Evolutionary conservation across 2,329 filamentous ascomycete genomes (phyloP), one percentile per base, ranked within the genome.

Genomic region (Clonostachys chloroleuca): DNA sequence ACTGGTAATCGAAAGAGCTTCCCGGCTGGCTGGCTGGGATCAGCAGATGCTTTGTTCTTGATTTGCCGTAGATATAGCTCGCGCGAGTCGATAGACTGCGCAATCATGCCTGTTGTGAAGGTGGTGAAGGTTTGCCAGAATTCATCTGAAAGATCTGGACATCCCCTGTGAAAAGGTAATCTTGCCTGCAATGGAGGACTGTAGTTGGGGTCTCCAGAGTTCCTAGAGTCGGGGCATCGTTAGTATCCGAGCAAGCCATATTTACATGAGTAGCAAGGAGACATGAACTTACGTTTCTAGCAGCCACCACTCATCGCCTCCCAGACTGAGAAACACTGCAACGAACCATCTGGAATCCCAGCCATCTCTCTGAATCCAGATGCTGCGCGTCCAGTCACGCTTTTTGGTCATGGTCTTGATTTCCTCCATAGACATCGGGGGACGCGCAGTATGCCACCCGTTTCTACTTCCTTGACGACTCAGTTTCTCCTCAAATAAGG

Each of bases 281-380:
- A 10, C 9, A 10, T 30, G 8, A n/a, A 72, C 77, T 68, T 69
- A 83, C 76, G 81, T 64, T 63, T 86, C 78, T 46, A 89, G 72
- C 50, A 92, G 70, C 83, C 86, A 92, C 88, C 89, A 95, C 51
- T 77, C 78, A 60, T 94, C 88, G 46, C 89, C 88, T 57, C 77
- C 75, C 59, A 87, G 74, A 60, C 85, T 84, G 61, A 90, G 76
- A 45, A 83, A 82, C 42, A 87, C 77, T 53, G 84, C 83, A 37
- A 95, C 69, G 52, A 84, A 81, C 88, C 89, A 96, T 45, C 78
- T 72, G 13, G 77, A 61, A 10, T 75, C 75, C 89, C 92, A 95
- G n/a, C 80, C 82, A 49, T 73, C 72, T 56, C 83, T 84, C 56
- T 77, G 81, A 52, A 95, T 84, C 69, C 91, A 87, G 14, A 83